These are phyloP conservation scores for Colletotrichum sp. DNA, from an alignment of 2,329 filamentous ascomycete genomes.

Conservation along the genomic window DNA sequence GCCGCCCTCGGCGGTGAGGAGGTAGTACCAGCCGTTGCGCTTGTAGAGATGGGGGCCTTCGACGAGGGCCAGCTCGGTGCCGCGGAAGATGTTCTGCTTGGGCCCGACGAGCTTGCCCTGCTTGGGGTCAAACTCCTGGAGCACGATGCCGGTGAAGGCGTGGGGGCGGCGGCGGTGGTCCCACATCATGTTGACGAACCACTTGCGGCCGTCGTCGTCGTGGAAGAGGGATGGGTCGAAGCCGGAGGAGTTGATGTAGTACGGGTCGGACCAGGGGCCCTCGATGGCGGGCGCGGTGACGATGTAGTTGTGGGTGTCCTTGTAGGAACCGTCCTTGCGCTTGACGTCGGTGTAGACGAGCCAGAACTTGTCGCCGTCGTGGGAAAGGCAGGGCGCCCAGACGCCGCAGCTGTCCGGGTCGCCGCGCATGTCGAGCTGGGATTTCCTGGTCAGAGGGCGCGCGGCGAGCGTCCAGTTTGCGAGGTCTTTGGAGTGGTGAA, in stretches of 20 bases:
- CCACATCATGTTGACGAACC: conserved; percentile 63
- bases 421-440: conserved; percentile 62
- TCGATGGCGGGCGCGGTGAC: conserved; percentile 57
- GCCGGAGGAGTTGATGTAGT: conserved; percentile 64
- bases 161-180: conserved; percentile 56
- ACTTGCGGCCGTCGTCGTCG: conserved; percentile 60
- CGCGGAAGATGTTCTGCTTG: conserved; percentile 58
- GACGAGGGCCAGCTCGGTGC: conserved; percentile 59
- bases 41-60: conserved; percentile 67
- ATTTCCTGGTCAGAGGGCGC: conserved; percentile 53
- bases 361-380: conserved; percentile 66
- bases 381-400: conserved; percentile 69
- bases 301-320: conserved; percentile 69
- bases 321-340: conserved; percentile 70
- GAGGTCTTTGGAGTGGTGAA: conserved; percentile 58
- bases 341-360: conserved; percentile 72
- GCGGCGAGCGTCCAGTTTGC: conserved; percentile 56
- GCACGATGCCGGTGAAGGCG: conserved; percentile 59
- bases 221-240: conserved; percentile 68
- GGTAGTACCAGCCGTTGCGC: conserved; percentile 63
- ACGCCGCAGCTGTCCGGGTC: conserved; percentile 65
- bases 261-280: conserved; percentile 67
- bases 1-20: conserved; percentile 65
- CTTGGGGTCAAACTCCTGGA: conserved; percentile 62
- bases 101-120: conserved; percentile 58